Evolutionary conservation across 208 protist genomes (phyloP).

Genomic region (Crithidia brevicula): DNA sequence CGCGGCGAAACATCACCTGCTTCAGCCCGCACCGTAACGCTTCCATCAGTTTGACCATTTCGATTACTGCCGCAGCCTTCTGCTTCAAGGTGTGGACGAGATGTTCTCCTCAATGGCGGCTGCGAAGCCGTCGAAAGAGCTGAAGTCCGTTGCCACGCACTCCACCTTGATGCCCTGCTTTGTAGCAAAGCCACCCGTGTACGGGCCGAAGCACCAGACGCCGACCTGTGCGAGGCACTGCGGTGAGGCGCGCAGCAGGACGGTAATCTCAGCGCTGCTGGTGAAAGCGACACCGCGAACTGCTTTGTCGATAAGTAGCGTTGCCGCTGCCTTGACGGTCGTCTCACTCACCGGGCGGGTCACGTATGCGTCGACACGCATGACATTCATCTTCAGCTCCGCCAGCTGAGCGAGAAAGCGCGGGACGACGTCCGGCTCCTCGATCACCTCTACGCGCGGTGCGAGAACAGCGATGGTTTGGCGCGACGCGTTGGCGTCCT

Average conservation of each 20-base stretch:
- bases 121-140: slow-evolving; percentile 27
- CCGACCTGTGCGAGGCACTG: slow-evolving; percentile 10
- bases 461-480: slow-evolving; percentile 25
- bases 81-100: too few relatives aligned
- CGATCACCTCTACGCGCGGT: slow-evolving; percentile 17
- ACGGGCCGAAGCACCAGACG: slow-evolving; percentile 31
- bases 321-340: slow-evolving; percentile 2
- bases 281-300: slow-evolving; percentile 19
- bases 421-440: slow-evolving; percentile 27
- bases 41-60: too few relatives aligned
- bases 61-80: too few relatives aligned
- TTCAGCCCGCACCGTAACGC: too few relatives aligned
- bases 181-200: slow-evolving; percentile 18
- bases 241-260: slow-evolving; percentile 20
- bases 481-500: not conserved
- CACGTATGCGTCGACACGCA: slow-evolving; percentile 25
- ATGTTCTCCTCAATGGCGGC: slow-evolving; percentile 20
- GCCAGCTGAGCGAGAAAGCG: slow-evolving; percentile 18
- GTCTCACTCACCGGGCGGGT: slow-evolving; percentile 22
- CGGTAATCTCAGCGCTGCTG: slow-evolving; percentile 19
- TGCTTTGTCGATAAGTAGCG: not conserved
- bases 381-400: slow-evolving; percentile 10
- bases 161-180: slow-evolving; percentile 13
- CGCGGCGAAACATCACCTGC: too few relatives aligned
- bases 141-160: slow-evolving; percentile 19